A percentile compares a stretch with the other conserved stretches of the same genome.
Evolutionary conservation across 768 basidiomycete species (phyloP).

Genomic region (Lentinula sp.): DNA sequence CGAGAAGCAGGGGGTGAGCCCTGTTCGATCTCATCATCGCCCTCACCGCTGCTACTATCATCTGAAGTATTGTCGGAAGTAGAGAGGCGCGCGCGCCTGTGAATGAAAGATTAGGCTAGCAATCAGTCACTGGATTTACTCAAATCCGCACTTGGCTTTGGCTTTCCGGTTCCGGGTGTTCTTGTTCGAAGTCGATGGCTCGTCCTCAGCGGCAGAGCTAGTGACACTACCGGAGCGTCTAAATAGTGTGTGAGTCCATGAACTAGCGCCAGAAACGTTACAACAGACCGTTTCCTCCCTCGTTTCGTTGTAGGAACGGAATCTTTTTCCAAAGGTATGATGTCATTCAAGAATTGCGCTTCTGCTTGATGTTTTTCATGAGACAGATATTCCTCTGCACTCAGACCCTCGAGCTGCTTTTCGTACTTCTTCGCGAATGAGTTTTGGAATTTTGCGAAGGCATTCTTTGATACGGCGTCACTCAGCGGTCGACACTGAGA

Average conservation of each 20-base stretch:
- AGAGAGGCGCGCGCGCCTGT: constrained; percentile 53
- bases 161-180: constrained; percentile 24
- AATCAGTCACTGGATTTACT: neutral
- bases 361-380: constrained; percentile 65
- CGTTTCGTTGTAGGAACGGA: constrained; percentile 29
- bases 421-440: neutral
- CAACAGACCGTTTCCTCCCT: constrained; percentile 42
- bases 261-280: neutral
- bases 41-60: constrained; percentile 21
- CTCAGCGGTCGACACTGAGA: constrained; percentile 16
- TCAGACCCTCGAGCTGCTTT: constrained; percentile 1
- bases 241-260: neutral
- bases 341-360: constrained; percentile 65
- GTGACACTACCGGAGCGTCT: constrained; percentile 58
- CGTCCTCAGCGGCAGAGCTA: constrained; percentile 37
- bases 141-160: constrained; percentile 34
- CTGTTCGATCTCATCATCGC: constrained; percentile 19
- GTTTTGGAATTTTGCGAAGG: constrained; percentile 2
- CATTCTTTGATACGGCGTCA: neutral
- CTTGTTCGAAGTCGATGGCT: constrained; percentile 29
- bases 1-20: constrained; percentile 24
- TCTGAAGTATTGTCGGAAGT: constrained; percentile 39
- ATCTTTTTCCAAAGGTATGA: constrained; percentile 65
- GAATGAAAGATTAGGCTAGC: neutral
- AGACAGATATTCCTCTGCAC: constrained; percentile 26